These are phyloP conservation scores for Calonectria pseudoreteaudii DNA, from an alignment of 2,329 filamentous ascomycete species.

Conservation along the genomic window DNA sequence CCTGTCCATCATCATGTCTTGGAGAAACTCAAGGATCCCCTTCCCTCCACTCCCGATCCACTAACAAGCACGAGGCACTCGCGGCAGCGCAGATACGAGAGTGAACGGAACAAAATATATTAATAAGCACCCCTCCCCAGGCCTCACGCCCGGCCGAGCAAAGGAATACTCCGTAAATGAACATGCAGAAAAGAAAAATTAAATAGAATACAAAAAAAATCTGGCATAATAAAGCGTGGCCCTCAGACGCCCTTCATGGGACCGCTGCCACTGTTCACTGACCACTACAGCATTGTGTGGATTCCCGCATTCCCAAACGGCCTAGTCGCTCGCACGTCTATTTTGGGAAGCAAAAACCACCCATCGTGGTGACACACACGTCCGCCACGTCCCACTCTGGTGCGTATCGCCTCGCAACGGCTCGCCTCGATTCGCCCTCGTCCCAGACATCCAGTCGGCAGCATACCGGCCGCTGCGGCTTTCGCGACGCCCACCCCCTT, in stretches of 20 bases:
- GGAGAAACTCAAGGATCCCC: neutral
- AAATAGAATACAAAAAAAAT: neutral
- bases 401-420: slow-evolving; percentile 11
- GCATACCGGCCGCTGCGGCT: slow-evolving; percentile 8
- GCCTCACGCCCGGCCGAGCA: neutral
- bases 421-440: slow-evolving; percentile 6
- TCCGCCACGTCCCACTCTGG: slow-evolving; percentile 9
- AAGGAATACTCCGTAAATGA: neutral
- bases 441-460: slow-evolving; percentile 5
- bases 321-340: neutral
- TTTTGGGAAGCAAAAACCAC: slow-evolving; percentile 1
- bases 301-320: neutral
- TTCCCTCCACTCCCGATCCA: neutral
- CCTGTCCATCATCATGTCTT: slow-evolving; percentile 5
- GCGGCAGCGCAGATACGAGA: slow-evolving; percentile 6
- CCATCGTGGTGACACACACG: neutral
- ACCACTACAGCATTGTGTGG: neutral
- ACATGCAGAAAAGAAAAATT: neutral
- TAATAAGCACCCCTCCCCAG: neutral
- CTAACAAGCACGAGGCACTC: neutral
- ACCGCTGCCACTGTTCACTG: neutral
- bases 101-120: neutral
- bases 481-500: slow-evolving; percentile 1
- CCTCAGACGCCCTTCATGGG: neutral
- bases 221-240: neutral